Evolutionary conservation across 2,329 filamentous ascomycete genomes (phyloP).

Genomic region (Colletotrichum sp.): DNA sequence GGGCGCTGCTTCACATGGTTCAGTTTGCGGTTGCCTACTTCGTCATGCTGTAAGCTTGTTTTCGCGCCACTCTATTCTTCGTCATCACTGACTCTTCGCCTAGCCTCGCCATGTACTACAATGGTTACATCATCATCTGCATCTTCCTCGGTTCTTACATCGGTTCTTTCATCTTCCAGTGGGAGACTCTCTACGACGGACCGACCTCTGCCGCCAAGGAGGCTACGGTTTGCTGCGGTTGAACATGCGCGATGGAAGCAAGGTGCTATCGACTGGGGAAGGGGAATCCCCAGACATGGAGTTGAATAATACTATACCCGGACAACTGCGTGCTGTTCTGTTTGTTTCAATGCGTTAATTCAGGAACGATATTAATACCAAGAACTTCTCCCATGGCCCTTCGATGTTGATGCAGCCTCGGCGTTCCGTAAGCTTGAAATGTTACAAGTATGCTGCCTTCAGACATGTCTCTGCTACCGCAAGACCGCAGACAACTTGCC

Average conservation of each 20-base stretch:
- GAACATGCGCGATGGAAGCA: not conserved
- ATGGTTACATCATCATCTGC: constrained; percentile 79
- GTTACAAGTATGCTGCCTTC: too few species aligned
- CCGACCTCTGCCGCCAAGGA: constrained; percentile 39
- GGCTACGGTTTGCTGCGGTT: constrained; percentile 46
- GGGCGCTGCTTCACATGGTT: constrained; percentile 70
- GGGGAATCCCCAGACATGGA: not conserved
- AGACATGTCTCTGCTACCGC: too few species aligned
- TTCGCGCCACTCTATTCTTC: not conserved
- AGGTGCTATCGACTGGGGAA: not conserved
- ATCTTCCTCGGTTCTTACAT: constrained; percentile 79
- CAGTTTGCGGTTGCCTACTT: constrained; percentile 81
- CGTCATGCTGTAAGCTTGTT: constrained; percentile 64
- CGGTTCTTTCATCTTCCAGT: constrained; percentile 75
- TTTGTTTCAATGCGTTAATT: not conserved
- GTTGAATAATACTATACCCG: not conserved
- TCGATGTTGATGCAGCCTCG: not conserved
- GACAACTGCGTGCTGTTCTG: not conserved
- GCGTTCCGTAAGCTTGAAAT: not conserved
- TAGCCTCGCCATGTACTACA: constrained; percentile 63
- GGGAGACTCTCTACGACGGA: constrained; percentile 56
- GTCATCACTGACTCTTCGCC: not conserved
- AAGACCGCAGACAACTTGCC: too few species aligned
- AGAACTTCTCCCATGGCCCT: not conserved
- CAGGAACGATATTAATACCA: not conserved